Evolutionary conservation across 768 basidiomycete genomes (phyloP).

Genomic region (Macrolepiota dolichaula): DNA sequence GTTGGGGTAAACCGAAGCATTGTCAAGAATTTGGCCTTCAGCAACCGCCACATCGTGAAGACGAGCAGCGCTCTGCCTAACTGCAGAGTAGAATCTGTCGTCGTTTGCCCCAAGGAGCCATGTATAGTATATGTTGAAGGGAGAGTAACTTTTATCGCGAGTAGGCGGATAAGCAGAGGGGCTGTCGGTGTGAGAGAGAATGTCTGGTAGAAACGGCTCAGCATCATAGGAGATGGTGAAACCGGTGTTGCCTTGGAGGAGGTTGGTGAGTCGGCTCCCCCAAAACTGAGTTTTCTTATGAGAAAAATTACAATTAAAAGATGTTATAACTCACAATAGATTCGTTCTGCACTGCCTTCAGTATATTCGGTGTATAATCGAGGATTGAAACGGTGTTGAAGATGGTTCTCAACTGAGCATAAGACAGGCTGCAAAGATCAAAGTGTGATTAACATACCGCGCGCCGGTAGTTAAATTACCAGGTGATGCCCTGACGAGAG

Average conservation of each 20-base stretch:
- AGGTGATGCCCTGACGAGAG: conserved; percentile 35
- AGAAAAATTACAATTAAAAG: neutral
- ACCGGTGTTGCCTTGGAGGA: conserved; percentile 19
- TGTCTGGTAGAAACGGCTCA: conserved; percentile 45
- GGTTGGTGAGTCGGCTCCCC: conserved; percentile 27
- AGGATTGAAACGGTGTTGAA: conserved; percentile 43
- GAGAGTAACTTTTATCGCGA: conserved; percentile 33
- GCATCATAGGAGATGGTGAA: conserved; percentile 42
- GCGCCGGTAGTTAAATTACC: conserved; percentile 27
- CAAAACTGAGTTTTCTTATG: conserved; percentile 34
- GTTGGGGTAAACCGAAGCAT: conserved; percentile 52
- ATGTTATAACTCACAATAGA: conserved; percentile 22
- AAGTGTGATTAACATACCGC: conserved; percentile 16
- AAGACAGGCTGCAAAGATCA: neutral
- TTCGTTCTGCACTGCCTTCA: conserved; percentile 42
- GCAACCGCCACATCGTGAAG: conserved; percentile 36
- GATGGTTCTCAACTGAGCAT: conserved; percentile 17
- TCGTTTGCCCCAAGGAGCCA: conserved; percentile 41
- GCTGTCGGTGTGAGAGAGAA: conserved; percentile 33
- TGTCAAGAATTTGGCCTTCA: conserved; percentile 33
- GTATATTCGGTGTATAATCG: conserved; percentile 29
- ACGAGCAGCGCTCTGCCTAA: conserved; percentile 32
- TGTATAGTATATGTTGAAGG: conserved; percentile 44
- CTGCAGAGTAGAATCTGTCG: conserved; percentile 34
- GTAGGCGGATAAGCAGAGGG: conserved; percentile 46